These are phyloP conservation scores for Populus hybrid DNA, from an alignment of 441 rosid genomes.

Conservation along the genomic window DNA sequence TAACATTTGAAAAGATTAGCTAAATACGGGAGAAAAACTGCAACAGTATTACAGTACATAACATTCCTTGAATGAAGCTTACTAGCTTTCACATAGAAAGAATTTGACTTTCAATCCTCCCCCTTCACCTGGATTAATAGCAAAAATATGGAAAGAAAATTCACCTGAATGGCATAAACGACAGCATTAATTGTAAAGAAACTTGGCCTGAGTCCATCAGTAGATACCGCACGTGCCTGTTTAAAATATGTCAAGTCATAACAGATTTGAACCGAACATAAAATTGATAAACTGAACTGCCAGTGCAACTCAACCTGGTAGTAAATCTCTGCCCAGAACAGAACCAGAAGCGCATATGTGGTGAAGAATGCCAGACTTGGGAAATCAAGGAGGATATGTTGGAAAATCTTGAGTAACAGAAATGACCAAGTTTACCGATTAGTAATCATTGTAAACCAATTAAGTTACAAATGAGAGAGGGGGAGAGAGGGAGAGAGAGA, in stretches of 20 bases:
- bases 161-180: slow-evolving; percentile 79
- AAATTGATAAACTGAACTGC: not conserved
- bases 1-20: not conserved
- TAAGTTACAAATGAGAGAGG: not conserved
- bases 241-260: slow-evolving; percentile 18
- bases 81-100: slow-evolving; percentile 19
- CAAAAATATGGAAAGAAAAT: slow-evolving; percentile 22
- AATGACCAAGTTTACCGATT: slow-evolving; percentile 2
- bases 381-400: slow-evolving; percentile 77
- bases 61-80: slow-evolving; percentile 3
- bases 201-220: slow-evolving; percentile 83
- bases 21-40: not conserved
- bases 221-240: slow-evolving; percentile 89
- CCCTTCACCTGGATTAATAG: slow-evolving; percentile 11
- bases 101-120: slow-evolving; percentile 19
- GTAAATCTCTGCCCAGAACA: slow-evolving; percentile 97
- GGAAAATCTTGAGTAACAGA: slow-evolving; percentile 50
- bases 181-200: slow-evolving; percentile 78
- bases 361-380: slow-evolving; percentile 95
- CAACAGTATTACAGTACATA: not conserved
- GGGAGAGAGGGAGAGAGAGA: no score
- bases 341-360: slow-evolving; percentile 78
- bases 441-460: not conserved
- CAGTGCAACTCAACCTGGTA: slow-evolving; percentile 55
- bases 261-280: not conserved